These are phyloP conservation scores for Steccherinum ochraceum DNA, from an alignment of 768 basidiomycete species.

Conservation along the genomic window DNA sequence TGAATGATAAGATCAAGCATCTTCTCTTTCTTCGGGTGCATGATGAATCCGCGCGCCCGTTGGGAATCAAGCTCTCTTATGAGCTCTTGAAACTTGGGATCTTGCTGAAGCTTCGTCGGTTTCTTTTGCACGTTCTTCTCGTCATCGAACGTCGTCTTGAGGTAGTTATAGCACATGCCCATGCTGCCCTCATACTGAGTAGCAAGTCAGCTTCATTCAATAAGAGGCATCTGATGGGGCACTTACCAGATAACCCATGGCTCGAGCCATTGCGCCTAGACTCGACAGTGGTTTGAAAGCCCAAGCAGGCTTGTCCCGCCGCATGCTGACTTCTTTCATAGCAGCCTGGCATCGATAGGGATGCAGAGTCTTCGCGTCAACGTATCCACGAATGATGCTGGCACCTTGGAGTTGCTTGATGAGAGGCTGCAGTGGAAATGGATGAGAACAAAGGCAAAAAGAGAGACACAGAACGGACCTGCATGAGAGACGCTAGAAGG, in stretches of 20 bases:
- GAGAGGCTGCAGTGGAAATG: slow-evolving; percentile 27
- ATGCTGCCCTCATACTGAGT: slow-evolving; percentile 76
- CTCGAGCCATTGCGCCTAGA: slow-evolving; percentile 61
- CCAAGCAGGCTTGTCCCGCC: slow-evolving; percentile 34
- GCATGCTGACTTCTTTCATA: slow-evolving; percentile 28
- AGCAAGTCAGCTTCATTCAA: neutral
- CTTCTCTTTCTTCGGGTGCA: slow-evolving; percentile 92
- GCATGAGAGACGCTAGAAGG: slow-evolving; percentile 66
- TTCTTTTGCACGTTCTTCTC: slow-evolving; percentile 30
- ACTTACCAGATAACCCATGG: slow-evolving; percentile 83
- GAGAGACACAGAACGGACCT: slow-evolving; percentile 36
- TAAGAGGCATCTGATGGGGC: neutral
- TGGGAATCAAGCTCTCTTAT: slow-evolving; percentile 64
- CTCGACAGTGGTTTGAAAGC: slow-evolving; percentile 44
- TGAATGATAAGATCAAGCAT: slow-evolving; percentile 68
- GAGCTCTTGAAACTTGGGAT: slow-evolving; percentile 57
- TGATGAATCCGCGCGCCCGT: slow-evolving; percentile 43
- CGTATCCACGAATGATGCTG: slow-evolving; percentile 39
- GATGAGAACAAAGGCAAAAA: slow-evolving; percentile 10
- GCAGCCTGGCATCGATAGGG: slow-evolving; percentile 51
- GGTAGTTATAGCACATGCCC: slow-evolving; percentile 64
- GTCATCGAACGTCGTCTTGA: slow-evolving; percentile 46
- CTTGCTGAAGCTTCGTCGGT: slow-evolving; percentile 32
- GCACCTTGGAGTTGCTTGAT: slow-evolving; percentile 28
- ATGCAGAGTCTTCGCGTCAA: slow-evolving; percentile 62